Base-by-base conservation (phyloP, 2,329 filamentous ascomycete genomes). In the Alternaria consortialis region DNA sequence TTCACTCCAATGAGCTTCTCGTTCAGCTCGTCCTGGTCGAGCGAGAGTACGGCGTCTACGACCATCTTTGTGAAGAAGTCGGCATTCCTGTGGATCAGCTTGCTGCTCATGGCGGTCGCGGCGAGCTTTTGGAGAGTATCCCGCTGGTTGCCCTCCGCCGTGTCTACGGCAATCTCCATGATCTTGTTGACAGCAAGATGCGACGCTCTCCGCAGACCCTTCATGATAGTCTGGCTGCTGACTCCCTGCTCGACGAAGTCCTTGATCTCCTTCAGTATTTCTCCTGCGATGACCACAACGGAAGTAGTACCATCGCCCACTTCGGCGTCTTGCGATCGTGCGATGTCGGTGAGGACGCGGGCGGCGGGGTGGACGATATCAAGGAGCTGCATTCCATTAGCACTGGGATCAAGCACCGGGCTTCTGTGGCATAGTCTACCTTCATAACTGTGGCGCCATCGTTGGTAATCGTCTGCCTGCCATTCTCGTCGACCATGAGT, bases 361-460 rank as follows among this genome's bases (percentile, higher is more conserved):
- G 95, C 95, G 70, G 95, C 95, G 71, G 95, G 95, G 84, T 99
- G 95, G 65, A 99, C 92, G 75, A 99, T 98, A 79, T 99, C 95
- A 79, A 99, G 91, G 56, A 99, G 91, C 92, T 95, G 51, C 25
- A n/a, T 0, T 13, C 23, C 8, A 51, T 74, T 40, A 68, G 61
- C 44, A 23, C 7, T 29, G 37, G 53, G 8, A 8, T 20, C 3
- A n/a, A 2, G 7, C 0, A 4, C 5, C 25, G n/a, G 17, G 7
- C 2, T 25, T 46, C 5, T 32, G 37, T 23, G 9, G 12, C 20
- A 36, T 48, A n/a, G 27, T 36, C 40, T 80, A 93, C 92, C 90
- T 97, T 98, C 95, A 99, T 99, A 64, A 98, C 95, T 52, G 95
- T 99, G 50, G 95, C 95, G 77, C 95, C 95, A 84, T 99, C 95